These are phyloP conservation scores for Entophlyctis luteolus DNA, from an alignment of 192 early-diverging fungal genomes.

Conservation along the genomic window DNA sequence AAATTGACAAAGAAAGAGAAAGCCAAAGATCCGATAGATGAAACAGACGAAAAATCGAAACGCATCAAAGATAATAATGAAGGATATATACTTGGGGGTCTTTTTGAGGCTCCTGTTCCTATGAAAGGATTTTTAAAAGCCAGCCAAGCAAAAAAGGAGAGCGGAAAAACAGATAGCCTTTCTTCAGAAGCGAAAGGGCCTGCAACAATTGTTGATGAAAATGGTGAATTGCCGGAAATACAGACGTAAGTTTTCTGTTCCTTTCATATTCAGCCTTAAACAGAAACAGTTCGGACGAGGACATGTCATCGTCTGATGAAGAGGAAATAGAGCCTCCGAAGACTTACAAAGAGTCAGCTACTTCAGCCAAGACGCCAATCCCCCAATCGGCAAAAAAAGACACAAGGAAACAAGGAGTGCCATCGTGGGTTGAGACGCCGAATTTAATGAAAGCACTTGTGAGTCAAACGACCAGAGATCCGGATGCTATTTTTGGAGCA, in stretches of 20 bases:
- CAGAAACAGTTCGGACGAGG: constrained; percentile 26
- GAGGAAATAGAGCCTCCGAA: not conserved
- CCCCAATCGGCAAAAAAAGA: not conserved
- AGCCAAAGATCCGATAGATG: not conserved
- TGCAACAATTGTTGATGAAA: constrained; percentile 33
- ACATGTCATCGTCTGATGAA: too few species aligned
- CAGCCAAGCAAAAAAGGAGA: not conserved
- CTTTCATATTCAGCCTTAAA: not conserved
- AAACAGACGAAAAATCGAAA: not conserved
- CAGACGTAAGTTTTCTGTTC: constrained; percentile 14
- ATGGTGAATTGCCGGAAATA: constrained; percentile 35
- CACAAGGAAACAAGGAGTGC: constrained; percentile 1
- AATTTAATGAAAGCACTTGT: constrained; percentile 27
- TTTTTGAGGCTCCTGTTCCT: not conserved
- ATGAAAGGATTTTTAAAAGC: not conserved
- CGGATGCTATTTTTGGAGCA: constrained; percentile 29
- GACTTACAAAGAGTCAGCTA: constrained; percentile 8
- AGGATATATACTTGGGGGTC: constrained; percentile 12
- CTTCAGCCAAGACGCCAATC: not conserved
- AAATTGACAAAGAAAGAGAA: constrained; percentile 1
- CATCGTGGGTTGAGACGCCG: constrained; percentile 27
- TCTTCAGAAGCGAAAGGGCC: constrained; percentile 14
- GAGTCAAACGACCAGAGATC: constrained; percentile 18
- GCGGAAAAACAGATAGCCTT: not conserved
- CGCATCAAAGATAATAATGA: not conserved